Evolutionary conservation across 768 basidiomycete genomes (phyloP).

Genomic region (Pulveroboletus sp.): DNA sequence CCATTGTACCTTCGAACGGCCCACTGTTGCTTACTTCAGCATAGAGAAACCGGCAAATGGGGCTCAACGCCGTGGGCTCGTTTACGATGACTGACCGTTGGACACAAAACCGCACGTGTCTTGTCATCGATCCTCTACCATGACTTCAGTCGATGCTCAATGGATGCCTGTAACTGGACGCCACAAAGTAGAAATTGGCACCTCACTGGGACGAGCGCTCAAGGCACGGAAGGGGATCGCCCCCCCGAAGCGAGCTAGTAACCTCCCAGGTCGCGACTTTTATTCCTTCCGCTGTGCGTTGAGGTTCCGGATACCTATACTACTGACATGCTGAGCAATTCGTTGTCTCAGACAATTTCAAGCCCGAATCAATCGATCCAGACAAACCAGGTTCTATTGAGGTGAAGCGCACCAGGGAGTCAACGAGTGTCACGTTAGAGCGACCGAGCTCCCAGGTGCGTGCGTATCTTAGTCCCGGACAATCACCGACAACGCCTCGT

Average conservation of each 20-base stretch:
- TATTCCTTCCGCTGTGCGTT: constrained; percentile 73
- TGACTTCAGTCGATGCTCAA: constrained; percentile 40
- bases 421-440: constrained; percentile 53
- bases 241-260: constrained; percentile 34
- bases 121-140: constrained; percentile 32
- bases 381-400: constrained; percentile 63
- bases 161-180: constrained; percentile 61
- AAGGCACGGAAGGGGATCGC: constrained; percentile 60
- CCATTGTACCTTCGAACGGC: neutral
- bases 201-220: constrained; percentile 58
- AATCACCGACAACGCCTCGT: constrained; percentile 1
- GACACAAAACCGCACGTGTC: constrained; percentile 11
- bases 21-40: constrained; percentile 27
- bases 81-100: constrained; percentile 11
- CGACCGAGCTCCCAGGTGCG: constrained; percentile 61
- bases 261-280: constrained; percentile 61
- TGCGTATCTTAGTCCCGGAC: neutral
- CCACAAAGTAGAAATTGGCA: constrained; percentile 55
- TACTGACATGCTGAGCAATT: constrained; percentile 1
- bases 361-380: constrained; percentile 64
- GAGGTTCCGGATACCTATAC: neutral
- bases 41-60: constrained; percentile 7
- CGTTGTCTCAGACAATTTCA: constrained; percentile 59
- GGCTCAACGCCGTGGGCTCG: constrained; percentile 3
- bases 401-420: constrained; percentile 50